Percentiles rank a stretch among this genome's conserved stretches.
Evolutionary conservation across 345 rosid species (phyloP).

Genomic region (Murraya paniculata): DNA sequence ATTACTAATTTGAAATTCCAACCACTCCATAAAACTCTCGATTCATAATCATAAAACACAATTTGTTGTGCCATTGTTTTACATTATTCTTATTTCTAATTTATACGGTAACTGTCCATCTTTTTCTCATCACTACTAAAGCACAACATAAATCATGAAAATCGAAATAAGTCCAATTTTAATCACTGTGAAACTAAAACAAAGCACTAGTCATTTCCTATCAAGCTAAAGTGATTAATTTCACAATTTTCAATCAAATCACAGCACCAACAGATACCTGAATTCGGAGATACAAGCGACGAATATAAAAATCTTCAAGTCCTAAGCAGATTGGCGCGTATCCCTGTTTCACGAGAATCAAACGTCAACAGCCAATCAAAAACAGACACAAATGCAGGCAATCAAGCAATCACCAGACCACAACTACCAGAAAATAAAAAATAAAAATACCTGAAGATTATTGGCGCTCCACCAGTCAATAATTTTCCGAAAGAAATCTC

Average conservation of each 20-base stretch:
- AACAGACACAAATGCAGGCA: not conserved
- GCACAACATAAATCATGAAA: not conserved
- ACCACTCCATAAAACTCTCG: not conserved
- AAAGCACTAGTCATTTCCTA: not conserved
- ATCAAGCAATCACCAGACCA: not conserved
- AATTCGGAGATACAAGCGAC: slow-evolving; percentile 83
- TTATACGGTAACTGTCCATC: not conserved
- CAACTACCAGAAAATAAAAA: not conserved
- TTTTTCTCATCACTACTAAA: not conserved
- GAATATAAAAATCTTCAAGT: slow-evolving; percentile 83
- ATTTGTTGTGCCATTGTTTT: not conserved
- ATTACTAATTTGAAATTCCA: not conserved
- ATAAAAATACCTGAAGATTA: slow-evolving; percentile 49
- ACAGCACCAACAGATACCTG: slow-evolving; percentile 44
- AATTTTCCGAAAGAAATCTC: slow-evolving; percentile 68
- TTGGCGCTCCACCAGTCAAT: slow-evolving; percentile 55
- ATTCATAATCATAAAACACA: not conserved
- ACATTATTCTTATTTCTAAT: not conserved
- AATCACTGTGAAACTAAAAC: not conserved
- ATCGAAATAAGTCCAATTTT: not conserved
- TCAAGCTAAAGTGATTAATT: not conserved
- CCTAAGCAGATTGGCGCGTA: slow-evolving; percentile 94
- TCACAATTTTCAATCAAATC: not conserved
- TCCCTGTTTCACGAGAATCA: slow-evolving; percentile 40
- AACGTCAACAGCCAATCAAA: not conserved